These are phyloP conservation scores for Talaromyces sp. DNA, from an alignment of 2,329 filamentous ascomycete genomes.

Conservation along the genomic window DNA sequence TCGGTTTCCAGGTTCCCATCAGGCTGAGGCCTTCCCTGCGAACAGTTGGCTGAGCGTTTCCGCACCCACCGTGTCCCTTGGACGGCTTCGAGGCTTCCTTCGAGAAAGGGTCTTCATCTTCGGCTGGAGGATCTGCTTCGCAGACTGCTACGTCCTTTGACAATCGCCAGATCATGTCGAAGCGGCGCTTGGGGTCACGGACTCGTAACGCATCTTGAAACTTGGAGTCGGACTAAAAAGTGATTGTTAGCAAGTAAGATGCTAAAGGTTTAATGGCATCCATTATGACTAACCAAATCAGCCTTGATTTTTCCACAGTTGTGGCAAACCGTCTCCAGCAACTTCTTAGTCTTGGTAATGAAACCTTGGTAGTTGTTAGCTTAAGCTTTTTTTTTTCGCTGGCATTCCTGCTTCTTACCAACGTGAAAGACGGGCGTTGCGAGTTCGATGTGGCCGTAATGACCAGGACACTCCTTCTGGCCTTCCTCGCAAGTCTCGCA, in stretches of 20 bases:
- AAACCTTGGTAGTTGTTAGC: constrained; percentile 61
- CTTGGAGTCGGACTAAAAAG: constrained; percentile 69
- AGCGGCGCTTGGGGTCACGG: constrained; percentile 89
- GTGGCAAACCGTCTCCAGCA: constrained; percentile 97
- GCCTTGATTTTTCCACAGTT: constrained; percentile 97
- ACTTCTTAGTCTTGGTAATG: constrained; percentile 98
- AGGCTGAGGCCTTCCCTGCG: constrained; percentile 82
- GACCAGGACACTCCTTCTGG: constrained; percentile 92
- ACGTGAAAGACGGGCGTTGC: constrained; percentile 92
- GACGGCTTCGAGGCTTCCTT: constrained; percentile 53
- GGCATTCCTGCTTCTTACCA: constrained; percentile 39
- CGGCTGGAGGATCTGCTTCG: constrained; percentile 69
- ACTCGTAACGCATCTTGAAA: constrained; percentile 76
- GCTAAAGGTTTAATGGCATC: constrained; percentile 20
- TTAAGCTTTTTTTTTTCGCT: background rate
- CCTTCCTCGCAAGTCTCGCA: constrained; percentile 95
- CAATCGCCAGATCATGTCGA: constrained; percentile 84
- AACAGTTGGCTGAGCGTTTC: constrained; percentile 83
- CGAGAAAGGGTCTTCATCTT: constrained; percentile 60
- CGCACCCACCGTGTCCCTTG: constrained; percentile 79
- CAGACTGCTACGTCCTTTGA: constrained; percentile 86
- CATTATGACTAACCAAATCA: constrained; percentile 79
- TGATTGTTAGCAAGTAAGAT: constrained; percentile 43
- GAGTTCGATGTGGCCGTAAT: constrained; percentile 98
- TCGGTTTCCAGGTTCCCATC: constrained; percentile 66